Base-by-base conservation (phyloP, 306 rosid species). In the Malus asiatica region DNA sequence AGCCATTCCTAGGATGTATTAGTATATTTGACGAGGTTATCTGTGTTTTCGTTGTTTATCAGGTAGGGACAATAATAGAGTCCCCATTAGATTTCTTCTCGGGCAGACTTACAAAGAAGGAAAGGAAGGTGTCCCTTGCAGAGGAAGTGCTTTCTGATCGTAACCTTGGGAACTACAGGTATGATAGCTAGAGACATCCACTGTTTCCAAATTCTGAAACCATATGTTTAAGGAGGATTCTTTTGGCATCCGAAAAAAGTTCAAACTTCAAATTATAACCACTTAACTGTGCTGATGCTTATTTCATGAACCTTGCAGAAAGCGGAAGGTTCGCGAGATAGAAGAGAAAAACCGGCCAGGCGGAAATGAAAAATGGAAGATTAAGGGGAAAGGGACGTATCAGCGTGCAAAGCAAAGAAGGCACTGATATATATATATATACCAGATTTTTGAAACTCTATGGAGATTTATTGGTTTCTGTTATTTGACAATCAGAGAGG, bases 331-430 rank as follows among this genome's bases (percentile, higher is more conserved):
- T 59, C 82, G 61, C 66, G 97, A 90, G 79, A 95, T 92, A 35
- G 96, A 92, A 85, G 98, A 89, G 74, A 66, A 84, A 35, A 87
- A 77, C 59, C 90, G 59, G 79, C 90, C 93, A 2, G 93, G n/a
- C 55, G 92, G 95, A 35, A 92, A 92, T 78, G 80, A 82, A 5
- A 95, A 88, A 53, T 95, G 98, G 97, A 95, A 92, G 87, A 92
- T 80, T 38, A 84, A 83, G 66, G 90, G 95, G 62, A 76, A 55
- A 51, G 79, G 76, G 68, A 70, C 97, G 27, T 72, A 55, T 71
- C 89, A 85, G 81, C 86, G 94, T 22, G 90, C 95, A 19, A 95
- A 95, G 80, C 88, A 89, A 79, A 89, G 92, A 81, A 80, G 97
- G 64, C 72, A 60, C 51, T 81, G 61, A 82, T 68, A 68, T 59